Evolutionary conservation across 2,329 filamentous ascomycete species (phyloP), one percentile per base, ranked within the genome.

Genomic region (Xylariaceae sp.): DNA sequence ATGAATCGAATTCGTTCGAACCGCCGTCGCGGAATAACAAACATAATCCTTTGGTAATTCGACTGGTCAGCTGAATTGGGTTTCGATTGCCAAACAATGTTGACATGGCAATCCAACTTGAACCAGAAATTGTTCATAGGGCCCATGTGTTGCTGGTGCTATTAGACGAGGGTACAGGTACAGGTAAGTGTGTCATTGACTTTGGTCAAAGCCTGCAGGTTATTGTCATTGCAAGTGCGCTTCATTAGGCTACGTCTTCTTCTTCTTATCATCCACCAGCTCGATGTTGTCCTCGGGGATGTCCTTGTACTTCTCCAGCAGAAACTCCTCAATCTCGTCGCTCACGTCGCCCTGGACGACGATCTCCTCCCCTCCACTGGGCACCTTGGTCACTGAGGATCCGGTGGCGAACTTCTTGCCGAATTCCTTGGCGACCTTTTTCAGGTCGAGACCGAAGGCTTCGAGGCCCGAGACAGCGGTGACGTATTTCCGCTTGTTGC

Each of bases 381-480:
- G 82, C 1, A 88, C 82, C 75, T 97, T 96, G 9, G 93, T 97
- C 42, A 99, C 94, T 42, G 87, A 92, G 14, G 86, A 88, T 1
- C 94, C 94, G 10, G 94, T 97, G 31, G 94, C 94, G 68, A 99
- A 97, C 75, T 97, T 97, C 82, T 97, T 99, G 57, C 94, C 94
- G 62, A 97, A 86, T 66, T 97, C 94, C 78, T 97, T 97, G 53
- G 92, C 87, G 7, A 96, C 81, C 76, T 97, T 97, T 74, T 99
- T 99, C 66, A 97, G 80, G 51, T 97, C 93, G 40, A 97, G 72
- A 0, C 90, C 90, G 66, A 97, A 96, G 0, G 87, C 85, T 71
- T 99, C 94, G 17, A 99, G 78, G 0, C 94, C 94, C 6, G 84
- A 84, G n/a, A 99, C 86, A 14, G 92, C 87, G 1, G 94, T 99